These are phyloP conservation scores for Wallacemonas sp. DNA, from an alignment of 208 protist genomes.

Conservation along the genomic window DNA sequence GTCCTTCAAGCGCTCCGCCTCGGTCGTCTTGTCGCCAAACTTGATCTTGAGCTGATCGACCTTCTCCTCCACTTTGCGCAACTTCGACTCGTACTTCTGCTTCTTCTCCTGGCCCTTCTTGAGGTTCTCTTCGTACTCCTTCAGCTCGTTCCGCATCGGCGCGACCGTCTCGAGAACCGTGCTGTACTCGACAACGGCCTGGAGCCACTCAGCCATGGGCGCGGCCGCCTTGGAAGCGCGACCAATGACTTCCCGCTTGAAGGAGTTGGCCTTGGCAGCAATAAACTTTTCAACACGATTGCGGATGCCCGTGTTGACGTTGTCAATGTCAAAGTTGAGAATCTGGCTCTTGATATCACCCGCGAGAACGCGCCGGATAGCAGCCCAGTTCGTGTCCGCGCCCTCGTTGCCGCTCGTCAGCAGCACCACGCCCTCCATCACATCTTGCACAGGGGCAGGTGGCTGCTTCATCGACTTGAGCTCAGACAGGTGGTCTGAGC, in stretches of 20 bases:
- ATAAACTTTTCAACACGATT: conserved; percentile 91
- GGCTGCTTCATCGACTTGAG: conserved; percentile 96
- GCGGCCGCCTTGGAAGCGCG: conserved; percentile 94
- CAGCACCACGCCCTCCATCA: conserved; percentile 95
- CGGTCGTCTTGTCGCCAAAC: conserved; percentile 94
- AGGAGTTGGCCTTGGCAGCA: conserved; percentile 81
- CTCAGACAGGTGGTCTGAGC: conserved; percentile 93
- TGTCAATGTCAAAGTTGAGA: conserved; percentile 95
- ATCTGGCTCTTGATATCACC: conserved; percentile 95
- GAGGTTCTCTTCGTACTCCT: conserved; percentile 80
- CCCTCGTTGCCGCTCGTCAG: conserved; percentile 56
- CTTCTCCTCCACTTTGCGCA: conserved; percentile 92
- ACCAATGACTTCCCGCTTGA: conserved; percentile 92
- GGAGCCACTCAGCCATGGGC: conserved; percentile 97
- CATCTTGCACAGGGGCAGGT: conserved; percentile 94
- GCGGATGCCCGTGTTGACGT: conserved; percentile 67
- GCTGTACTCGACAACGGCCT: conserved; percentile 96
- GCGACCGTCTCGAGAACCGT: conserved; percentile 93
- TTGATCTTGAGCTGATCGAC: conserved; percentile 91
- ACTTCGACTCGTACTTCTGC: conserved; percentile 83
- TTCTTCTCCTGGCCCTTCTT: conserved; percentile 87
- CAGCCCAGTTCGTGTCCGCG: conserved; percentile 92
- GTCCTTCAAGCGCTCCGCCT: conserved; percentile 91
- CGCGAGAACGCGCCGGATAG: conserved; percentile 95
- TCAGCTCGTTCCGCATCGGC: conserved; percentile 89